Percentiles rank a stretch among this genome's conserved stretches.
phyloP scores from a whole-genome alignment of 495 filamentous ascomycete species.

The Penicillium samsonianum region DNA sequence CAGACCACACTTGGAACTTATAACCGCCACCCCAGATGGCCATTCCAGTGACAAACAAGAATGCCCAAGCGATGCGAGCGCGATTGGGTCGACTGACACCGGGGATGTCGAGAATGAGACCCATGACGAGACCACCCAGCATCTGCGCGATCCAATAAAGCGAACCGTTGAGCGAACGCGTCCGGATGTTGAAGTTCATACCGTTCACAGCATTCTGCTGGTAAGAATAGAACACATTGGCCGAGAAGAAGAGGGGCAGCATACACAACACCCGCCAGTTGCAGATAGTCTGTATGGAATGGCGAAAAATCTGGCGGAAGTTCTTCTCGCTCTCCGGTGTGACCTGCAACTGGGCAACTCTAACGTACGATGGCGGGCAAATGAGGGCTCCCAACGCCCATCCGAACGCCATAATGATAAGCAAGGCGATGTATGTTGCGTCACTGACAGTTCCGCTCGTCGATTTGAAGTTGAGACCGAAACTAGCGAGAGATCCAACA shows the following conservation, averaged over 20 bases:
- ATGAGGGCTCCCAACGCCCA: conserved; percentile 56
- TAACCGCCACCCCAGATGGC: conserved; percentile 58
- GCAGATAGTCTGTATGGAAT: conserved; percentile 50
- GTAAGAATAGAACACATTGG: conserved; percentile 81
- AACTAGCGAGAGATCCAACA: conserved; percentile 51
- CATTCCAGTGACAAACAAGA: conserved; percentile 50
- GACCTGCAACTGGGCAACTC: conserved; percentile 37
- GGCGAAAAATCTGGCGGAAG: conserved; percentile 48
- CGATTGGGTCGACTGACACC: conserved; percentile 40
- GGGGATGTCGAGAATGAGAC: conserved; percentile 48
- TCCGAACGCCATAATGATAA: conserved; percentile 50
- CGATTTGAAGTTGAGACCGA: conserved; percentile 50
- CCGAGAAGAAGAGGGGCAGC: conserved; percentile 57
- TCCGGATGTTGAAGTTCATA: conserved; percentile 51
- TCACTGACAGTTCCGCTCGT: conserved; percentile 47
- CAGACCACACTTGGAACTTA: conserved; percentile 49
- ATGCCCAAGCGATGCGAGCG: conserved; percentile 46
- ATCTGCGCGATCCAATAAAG: conserved; percentile 60
- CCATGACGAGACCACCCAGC: conserved; percentile 52
- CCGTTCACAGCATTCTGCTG: conserved; percentile 60
- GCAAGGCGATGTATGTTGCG: conserved; percentile 51
- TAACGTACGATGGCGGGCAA: conserved; percentile 49
- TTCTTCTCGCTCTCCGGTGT: conserved; percentile 30
- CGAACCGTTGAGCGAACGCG: conserved; percentile 51
- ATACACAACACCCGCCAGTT: conserved; percentile 49